Conservation (phyloP, 164 flowering plant species). For the Brasenia schreberi region DNA sequence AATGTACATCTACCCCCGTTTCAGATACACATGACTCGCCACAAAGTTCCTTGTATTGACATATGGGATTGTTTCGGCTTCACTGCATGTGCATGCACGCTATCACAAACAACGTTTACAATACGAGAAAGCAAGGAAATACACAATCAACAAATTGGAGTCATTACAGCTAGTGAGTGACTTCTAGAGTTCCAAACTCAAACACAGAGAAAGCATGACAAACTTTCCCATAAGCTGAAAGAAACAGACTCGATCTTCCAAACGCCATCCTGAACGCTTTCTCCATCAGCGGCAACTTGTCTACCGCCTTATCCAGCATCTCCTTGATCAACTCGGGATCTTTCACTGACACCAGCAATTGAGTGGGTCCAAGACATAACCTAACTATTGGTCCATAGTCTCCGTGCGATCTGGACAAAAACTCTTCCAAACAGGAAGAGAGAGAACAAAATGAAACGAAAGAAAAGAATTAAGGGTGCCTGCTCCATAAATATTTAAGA, state of each 20-base stretch:
- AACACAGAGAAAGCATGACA: neutral
- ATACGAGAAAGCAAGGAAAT: no score
- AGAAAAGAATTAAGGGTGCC: neutral
- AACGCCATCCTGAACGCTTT: conserved; percentile 44
- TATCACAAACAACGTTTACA: neutral
- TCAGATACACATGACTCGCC: no score
- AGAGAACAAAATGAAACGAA: neutral
- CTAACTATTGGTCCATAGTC: conserved; percentile 52
- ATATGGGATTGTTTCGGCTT: no score
- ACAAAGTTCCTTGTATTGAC: no score
- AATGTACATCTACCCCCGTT: no score
- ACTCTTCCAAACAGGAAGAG: conserved; percentile 15
- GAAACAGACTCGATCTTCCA: conserved; percentile 48
- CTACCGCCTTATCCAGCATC: conserved; percentile 49
- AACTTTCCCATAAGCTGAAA: conserved; percentile 43
- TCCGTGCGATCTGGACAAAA: conserved; percentile 29
- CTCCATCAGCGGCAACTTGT: conserved; percentile 47
- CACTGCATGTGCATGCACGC: neutral
- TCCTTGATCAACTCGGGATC: conserved; percentile 41
- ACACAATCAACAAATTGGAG: no score
- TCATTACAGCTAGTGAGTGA: no score
- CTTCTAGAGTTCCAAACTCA: neutral
- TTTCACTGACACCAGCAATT: conserved; percentile 47
- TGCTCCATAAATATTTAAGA: no score
- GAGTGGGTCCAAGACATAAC: conserved; percentile 59